Conservation (phyloP, 163 green algal species). For the Coccomyxa subellipsoidea region DNA sequence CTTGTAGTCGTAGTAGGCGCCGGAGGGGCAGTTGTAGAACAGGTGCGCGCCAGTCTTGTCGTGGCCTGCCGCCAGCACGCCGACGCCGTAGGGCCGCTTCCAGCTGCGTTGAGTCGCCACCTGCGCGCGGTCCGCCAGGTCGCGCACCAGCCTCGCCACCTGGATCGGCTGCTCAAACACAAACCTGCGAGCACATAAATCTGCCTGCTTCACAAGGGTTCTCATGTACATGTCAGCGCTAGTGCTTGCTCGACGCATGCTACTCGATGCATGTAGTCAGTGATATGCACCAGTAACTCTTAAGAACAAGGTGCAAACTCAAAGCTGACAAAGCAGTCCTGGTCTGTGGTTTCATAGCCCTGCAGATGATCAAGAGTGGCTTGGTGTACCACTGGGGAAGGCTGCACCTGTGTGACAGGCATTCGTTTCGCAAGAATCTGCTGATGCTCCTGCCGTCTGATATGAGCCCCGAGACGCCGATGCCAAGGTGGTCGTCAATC, state of each 20-base stretch:
- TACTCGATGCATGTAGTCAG: too few relatives aligned
- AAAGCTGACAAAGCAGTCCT: too few relatives aligned
- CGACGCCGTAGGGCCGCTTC: constrained; percentile 93
- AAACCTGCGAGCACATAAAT: constrained; percentile 58
- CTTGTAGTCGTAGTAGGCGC: constrained; percentile 97
- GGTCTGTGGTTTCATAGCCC: too few relatives aligned
- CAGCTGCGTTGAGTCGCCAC: constrained; percentile 89
- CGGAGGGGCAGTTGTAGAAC: constrained; percentile 90
- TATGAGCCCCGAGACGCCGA: constrained; percentile 90
- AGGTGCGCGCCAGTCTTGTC: constrained; percentile 78
- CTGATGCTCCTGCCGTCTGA: constrained; percentile 91
- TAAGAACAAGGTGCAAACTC: too few relatives aligned
- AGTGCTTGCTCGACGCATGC: too few relatives aligned
- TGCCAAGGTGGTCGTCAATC: constrained; percentile 96
- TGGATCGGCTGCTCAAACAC: constrained; percentile 91
- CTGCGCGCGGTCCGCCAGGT: constrained; percentile 93
- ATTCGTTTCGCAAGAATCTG: constrained; percentile 96
- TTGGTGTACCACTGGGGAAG: too few relatives aligned
- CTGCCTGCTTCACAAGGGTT: too few relatives aligned
- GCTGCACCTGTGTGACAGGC: constrained; percentile 92
- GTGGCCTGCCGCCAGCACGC: constrained; percentile 83
- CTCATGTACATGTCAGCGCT: too few relatives aligned
- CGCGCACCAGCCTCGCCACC: constrained; percentile 79
- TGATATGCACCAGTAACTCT: too few relatives aligned
- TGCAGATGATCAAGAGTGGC: too few relatives aligned